These are phyloP conservation scores for Hymenoscyphus albidus DNA, from an alignment of 2,329 filamentous ascomycete genomes.

Conservation along the genomic window DNA sequence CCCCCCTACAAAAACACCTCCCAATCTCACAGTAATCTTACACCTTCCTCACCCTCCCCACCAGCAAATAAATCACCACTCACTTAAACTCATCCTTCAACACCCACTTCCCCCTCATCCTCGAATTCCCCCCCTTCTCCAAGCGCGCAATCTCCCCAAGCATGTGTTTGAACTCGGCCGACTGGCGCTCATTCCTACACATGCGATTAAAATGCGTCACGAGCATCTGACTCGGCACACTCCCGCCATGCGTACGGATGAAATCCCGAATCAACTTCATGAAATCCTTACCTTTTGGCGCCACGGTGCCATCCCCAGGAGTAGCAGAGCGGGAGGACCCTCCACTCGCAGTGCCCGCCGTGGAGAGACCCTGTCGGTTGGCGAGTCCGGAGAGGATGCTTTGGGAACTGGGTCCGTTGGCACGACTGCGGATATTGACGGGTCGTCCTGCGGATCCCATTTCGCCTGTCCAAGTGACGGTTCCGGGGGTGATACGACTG, in stretches of 20 bases:
- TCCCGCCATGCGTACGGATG: slow-evolving; percentile 71
- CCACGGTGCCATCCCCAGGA: slow-evolving; percentile 38
- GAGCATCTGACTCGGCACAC: slow-evolving; percentile 76
- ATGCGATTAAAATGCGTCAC: slow-evolving; percentile 86
- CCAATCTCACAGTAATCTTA: not conserved
- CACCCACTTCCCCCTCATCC: slow-evolving; percentile 34
- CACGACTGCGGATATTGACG: slow-evolving; percentile 42
- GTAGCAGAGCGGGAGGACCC: slow-evolving; percentile 46
- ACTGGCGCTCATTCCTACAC: slow-evolving; percentile 65
- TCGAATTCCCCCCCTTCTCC: slow-evolving; percentile 40
- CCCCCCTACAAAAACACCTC: not conserved
- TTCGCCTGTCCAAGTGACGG: slow-evolving; percentile 90
- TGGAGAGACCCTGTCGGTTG: slow-evolving; percentile 45
- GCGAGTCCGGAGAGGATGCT: slow-evolving; percentile 55
- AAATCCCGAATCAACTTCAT: slow-evolving; percentile 72
- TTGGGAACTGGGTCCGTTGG: slow-evolving; percentile 48
- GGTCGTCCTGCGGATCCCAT: slow-evolving; percentile 74
- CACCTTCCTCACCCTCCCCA: not conserved
- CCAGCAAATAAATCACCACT: not conserved
- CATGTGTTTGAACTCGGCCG: slow-evolving; percentile 77
- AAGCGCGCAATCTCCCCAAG: slow-evolving; percentile 72
- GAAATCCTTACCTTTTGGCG: slow-evolving; percentile 57
- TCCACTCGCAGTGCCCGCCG: slow-evolving; percentile 36
- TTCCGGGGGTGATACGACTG: slow-evolving; percentile 69
- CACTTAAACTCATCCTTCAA: slow-evolving; percentile 35